Evolutionary conservation across 1,284 basidiomycete species (phyloP).

Genomic region (Marasmius fiardii): DNA sequence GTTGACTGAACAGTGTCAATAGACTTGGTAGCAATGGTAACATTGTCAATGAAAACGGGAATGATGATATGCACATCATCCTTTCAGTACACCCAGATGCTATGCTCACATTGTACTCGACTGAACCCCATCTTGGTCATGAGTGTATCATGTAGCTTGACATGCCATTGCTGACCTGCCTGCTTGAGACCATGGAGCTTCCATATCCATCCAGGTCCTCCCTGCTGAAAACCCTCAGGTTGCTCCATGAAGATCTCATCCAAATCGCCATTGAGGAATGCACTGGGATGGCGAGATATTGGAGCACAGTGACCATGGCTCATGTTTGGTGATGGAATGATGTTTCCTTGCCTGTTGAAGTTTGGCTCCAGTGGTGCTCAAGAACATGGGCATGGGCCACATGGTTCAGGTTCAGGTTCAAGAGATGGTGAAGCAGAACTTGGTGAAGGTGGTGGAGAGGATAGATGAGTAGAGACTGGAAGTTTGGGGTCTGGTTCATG

Average conservation of each 20-base stretch:
- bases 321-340: slow-evolving; percentile 4
- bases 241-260: slow-evolving; percentile 20
- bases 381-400: background rate
- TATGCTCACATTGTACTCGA: slow-evolving; percentile 17
- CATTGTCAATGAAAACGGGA: slow-evolving; percentile 20
- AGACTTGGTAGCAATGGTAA: slow-evolving; percentile 18
- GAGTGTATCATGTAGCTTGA: slow-evolving; percentile 16
- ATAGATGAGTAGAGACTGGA: background rate
- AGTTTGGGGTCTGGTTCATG: background rate
- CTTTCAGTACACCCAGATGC: too few species aligned
- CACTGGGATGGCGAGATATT: slow-evolving; percentile 10
- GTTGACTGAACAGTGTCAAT: slow-evolving; percentile 8
- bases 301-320: background rate
- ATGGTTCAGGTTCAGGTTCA: slow-evolving; percentile 1
- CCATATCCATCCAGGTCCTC: slow-evolving; percentile 10
- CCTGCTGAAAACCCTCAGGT: slow-evolving; percentile 17
- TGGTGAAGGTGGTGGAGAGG: background rate
- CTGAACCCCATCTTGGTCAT: slow-evolving; percentile 20
- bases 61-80: slow-evolving; percentile 16
- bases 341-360: slow-evolving; percentile 3
- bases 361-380: slow-evolving; percentile 2
- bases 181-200: slow-evolving; percentile 28
- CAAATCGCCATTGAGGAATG: slow-evolving; percentile 27
- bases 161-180: slow-evolving; percentile 23
- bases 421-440: background rate